phyloP scores from a whole-genome alignment of 2,329 filamentous ascomycete genomes.

The Curvularia sp. region DNA sequence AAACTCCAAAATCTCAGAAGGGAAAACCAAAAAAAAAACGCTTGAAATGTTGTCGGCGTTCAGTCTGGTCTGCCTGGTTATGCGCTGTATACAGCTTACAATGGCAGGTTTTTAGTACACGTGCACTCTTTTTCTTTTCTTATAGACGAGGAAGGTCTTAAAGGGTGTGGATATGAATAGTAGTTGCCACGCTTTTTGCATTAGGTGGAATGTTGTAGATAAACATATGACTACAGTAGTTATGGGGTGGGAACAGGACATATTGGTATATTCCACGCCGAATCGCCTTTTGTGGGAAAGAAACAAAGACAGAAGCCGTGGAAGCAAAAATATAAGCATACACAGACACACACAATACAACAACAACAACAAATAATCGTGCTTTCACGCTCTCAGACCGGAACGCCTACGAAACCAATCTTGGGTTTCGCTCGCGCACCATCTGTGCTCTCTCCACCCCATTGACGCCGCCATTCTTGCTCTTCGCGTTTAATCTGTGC shows the following conservation, averaged over 20 bases:
- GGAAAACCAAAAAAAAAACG: background rate
- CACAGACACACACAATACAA: background rate
- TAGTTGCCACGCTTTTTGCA: background rate
- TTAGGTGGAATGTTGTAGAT: background rate
- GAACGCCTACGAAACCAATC: slow-evolving; percentile 59
- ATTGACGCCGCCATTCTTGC: slow-evolving; percentile 73
- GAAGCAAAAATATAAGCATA: background rate
- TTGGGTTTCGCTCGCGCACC: slow-evolving; percentile 56
- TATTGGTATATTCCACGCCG: slow-evolving; percentile 2
- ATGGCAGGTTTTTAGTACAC: background rate
- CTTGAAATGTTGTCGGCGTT: background rate
- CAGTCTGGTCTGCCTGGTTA: too few species aligned
- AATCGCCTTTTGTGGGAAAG: background rate
- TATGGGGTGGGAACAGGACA: background rate
- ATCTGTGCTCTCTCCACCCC: slow-evolving; percentile 72
- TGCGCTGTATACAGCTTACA: background rate
- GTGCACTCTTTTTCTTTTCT: too few species aligned
- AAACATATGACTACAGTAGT: background rate
- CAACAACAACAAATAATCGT: background rate
- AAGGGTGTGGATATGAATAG: background rate
- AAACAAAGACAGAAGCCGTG: background rate
- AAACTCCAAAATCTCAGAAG: background rate
- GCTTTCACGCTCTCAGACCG: slow-evolving; percentile 46
- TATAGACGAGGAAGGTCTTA: background rate
- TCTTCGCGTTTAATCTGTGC: slow-evolving; percentile 71